Conservation (phyloP, 257 asterid genomes). For the Plantago major region DNA sequence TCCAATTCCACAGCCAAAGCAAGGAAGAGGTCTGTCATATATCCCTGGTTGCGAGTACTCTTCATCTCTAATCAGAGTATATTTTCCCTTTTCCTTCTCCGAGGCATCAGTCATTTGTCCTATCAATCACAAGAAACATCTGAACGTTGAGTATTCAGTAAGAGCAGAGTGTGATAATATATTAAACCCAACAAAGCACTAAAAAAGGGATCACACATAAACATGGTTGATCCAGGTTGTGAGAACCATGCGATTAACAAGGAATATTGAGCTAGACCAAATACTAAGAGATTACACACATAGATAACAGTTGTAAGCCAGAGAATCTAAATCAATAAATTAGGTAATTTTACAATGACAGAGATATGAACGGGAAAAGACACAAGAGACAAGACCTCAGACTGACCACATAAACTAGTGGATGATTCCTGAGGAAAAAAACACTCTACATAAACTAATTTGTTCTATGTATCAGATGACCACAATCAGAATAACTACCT, state of each 20-base stretch:
- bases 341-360: too few relatives aligned
- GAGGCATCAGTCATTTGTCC: slow-evolving; percentile 8
- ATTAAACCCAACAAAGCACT: background rate
- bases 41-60: slow-evolving; percentile 45
- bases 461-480: background rate
- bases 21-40: slow-evolving; percentile 65
- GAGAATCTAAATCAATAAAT: too few relatives aligned
- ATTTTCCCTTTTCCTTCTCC: slow-evolving; percentile 41
- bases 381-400: too few relatives aligned
- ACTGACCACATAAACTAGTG: too few relatives aligned
- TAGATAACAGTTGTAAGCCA: too few relatives aligned
- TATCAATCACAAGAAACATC: background rate
- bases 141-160: background rate
- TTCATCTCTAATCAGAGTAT: slow-evolving; percentile 39
- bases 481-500: slow-evolving; percentile 51
- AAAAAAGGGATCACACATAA: background rate
- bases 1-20: slow-evolving; percentile 73
- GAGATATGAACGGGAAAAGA: too few relatives aligned
- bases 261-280: too few relatives aligned
- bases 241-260: background rate
- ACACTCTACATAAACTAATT: too few relatives aligned
- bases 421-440: too few relatives aligned
- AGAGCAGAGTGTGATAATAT: background rate
- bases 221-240: background rate
- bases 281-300: too few relatives aligned